Evolutionary conservation across 148 eudicot genomes (phyloP).

Genomic region (Silene latifolia): DNA sequence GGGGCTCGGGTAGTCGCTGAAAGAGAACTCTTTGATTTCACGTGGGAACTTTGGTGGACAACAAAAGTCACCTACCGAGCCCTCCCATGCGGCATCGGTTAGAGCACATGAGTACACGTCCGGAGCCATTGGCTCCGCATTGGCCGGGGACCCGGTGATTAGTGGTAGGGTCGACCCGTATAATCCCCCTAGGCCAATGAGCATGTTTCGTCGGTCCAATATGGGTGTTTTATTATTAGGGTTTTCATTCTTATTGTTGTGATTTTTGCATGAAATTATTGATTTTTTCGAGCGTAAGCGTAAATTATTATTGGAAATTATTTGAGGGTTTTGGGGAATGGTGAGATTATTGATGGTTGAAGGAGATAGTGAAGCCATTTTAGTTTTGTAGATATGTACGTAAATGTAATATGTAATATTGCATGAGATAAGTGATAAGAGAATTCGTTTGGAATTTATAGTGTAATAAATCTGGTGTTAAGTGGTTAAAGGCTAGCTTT

Average conservation of each 20-base stretch:
- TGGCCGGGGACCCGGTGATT: not conserved
- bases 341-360: not conserved
- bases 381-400: not conserved
- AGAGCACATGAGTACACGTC: not conserved
- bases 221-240: not conserved
- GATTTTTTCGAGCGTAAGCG: not conserved
- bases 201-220: constrained; percentile 9
- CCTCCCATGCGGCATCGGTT: not conserved
- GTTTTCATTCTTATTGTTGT: not conserved
- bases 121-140: constrained; percentile 3
- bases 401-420: not conserved
- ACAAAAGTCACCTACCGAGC: not conserved
- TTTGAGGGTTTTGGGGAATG: not conserved
- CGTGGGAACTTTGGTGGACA: constrained; percentile 5
- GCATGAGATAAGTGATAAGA: not conserved
- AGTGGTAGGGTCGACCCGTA: constrained; percentile 10
- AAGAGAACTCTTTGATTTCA: not conserved
- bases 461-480: too few species aligned
- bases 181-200: constrained; percentile 18
- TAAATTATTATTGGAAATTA: not conserved
- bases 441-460: not conserved
- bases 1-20: constrained; percentile 3
- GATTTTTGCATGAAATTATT: not conserved
- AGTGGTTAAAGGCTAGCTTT: too few species aligned
- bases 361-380: not conserved